Conservation (phyloP, 306 rosid genomes). For the Echinosophora koreensis region DNA sequence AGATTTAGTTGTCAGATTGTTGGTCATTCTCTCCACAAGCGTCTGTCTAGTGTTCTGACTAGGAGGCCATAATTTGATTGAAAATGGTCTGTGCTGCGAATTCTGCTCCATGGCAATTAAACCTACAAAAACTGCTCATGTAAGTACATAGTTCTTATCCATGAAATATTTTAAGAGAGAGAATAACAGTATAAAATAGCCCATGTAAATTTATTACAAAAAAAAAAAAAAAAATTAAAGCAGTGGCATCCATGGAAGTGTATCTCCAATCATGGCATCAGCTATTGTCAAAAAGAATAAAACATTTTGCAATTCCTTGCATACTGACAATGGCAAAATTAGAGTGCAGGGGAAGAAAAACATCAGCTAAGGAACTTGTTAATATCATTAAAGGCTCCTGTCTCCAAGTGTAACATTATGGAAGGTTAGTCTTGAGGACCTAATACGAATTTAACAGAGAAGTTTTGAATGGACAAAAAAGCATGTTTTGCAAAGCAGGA, state of each 20-base stretch:
- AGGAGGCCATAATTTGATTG: conserved; percentile 98
- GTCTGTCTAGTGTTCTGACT: conserved; percentile 88
- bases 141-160: neutral
- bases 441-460: neutral
- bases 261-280: conserved; percentile 20
- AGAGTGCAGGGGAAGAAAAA: conserved; percentile 13
- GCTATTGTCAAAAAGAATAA: neutral
- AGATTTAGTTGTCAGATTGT: conserved; percentile 77
- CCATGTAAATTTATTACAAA: neutral
- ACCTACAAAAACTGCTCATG: conserved; percentile 47
- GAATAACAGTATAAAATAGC: conserved; percentile 1
- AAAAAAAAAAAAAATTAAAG: conserved; percentile 9
- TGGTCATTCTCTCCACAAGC: conserved; percentile 86
- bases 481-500: neutral
- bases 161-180: conserved; percentile 8
- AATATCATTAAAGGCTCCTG: conserved; percentile 17
- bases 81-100: conserved; percentile 70
- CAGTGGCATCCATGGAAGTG: conserved; percentile 2
- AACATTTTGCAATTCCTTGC: conserved; percentile 30
- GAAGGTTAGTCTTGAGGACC: neutral
- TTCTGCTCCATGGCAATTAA: conserved; percentile 67
- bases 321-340: neutral
- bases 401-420: neutral
- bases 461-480: conserved; percentile 13
- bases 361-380: conserved; percentile 18